A percentile compares a stretch with the other conserved stretches of the same genome.
These are phyloP conservation scores for Neopestalotiopsis sp. DNA, from an alignment of 2,329 filamentous ascomycete species.

Conservation along the genomic window DNA sequence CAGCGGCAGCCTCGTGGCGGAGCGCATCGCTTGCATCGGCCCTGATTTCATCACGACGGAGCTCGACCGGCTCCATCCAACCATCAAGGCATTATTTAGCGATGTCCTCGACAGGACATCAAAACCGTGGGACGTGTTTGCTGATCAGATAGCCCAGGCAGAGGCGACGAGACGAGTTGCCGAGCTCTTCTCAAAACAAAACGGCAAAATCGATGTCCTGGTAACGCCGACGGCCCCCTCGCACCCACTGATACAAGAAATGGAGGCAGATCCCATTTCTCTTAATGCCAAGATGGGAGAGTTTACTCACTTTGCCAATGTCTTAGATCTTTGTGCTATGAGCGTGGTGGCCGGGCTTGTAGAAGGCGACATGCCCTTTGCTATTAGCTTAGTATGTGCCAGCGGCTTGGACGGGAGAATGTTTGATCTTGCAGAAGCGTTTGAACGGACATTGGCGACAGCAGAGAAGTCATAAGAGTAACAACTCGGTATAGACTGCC, in stretches of 20 bases:
- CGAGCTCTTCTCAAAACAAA: constrained; percentile 28
- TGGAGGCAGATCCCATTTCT: constrained; percentile 54
- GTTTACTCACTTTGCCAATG: constrained; percentile 61
- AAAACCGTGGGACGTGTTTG: constrained; percentile 49
- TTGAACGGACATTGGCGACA: background rate
- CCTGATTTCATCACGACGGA: constrained; percentile 41
- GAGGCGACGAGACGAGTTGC: constrained; percentile 31
- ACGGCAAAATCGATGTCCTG: constrained; percentile 47
- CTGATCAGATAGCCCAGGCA: constrained; percentile 38
- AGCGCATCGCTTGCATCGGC: constrained; percentile 51
- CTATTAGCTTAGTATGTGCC: constrained; percentile 42
- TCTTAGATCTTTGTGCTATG: constrained; percentile 57
- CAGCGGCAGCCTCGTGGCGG: constrained; percentile 57
- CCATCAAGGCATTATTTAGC: constrained; percentile 44
- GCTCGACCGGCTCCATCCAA: constrained; percentile 49
- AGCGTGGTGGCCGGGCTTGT: constrained; percentile 35
- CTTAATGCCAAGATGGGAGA: constrained; percentile 53
- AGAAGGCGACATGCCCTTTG: constrained; percentile 39
- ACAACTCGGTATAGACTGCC: background rate
- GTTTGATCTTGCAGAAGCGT: constrained; percentile 32
- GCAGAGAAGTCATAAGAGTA: background rate
- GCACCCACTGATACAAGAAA: constrained; percentile 53
- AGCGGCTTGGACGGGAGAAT: constrained; percentile 40
- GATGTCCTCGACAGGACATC: constrained; percentile 41
- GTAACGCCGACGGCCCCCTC: constrained; percentile 57